phyloP scores from a whole-genome alignment of 1,284 basidiomycete genomes.

The Marasmius sp. region DNA sequence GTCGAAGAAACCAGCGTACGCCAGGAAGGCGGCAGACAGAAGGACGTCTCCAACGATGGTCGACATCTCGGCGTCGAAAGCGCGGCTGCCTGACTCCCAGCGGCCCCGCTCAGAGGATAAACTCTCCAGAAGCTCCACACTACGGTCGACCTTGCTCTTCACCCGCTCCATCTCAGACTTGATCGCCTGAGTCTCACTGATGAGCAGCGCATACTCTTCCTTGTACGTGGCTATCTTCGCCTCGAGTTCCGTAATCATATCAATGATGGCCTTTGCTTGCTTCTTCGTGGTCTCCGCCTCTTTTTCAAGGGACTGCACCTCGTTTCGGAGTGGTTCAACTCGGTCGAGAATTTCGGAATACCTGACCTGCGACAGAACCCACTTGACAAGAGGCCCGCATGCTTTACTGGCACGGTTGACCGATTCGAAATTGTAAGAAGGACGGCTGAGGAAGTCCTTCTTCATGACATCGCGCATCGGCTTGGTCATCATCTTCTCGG shows the following conservation, averaged over 20 bases:
- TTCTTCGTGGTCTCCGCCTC: slow-evolving; percentile 93
- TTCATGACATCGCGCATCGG: slow-evolving; percentile 90
- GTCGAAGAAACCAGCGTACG: slow-evolving; percentile 98
- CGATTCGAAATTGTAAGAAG: slow-evolving; percentile 93
- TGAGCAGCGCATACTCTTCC: slow-evolving; percentile 95
- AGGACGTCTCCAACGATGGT: slow-evolving; percentile 98
- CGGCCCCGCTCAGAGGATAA: slow-evolving; percentile 93
- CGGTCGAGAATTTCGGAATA: slow-evolving; percentile 99
- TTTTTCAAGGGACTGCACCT: slow-evolving; percentile 90
- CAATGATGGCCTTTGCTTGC: slow-evolving; percentile 86
- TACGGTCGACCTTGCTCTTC: slow-evolving; percentile 94
- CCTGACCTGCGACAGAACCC: slow-evolving; percentile 96
- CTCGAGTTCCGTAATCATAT: slow-evolving; percentile 93
- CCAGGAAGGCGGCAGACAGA: slow-evolving; percentile 94
- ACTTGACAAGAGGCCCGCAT: slow-evolving; percentile 97
- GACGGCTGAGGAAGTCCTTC: slow-evolving; percentile 88
- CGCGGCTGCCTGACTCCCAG: slow-evolving; percentile 95
- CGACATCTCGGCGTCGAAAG: slow-evolving; percentile 98
- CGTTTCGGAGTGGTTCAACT: slow-evolving; percentile 94
- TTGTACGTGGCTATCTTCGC: slow-evolving; percentile 93
- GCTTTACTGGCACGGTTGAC: slow-evolving; percentile 97
- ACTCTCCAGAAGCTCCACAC: slow-evolving; percentile 93
- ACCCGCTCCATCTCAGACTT: slow-evolving; percentile 98
- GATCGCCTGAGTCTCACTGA: slow-evolving; percentile 97
- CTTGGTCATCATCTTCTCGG: slow-evolving; percentile 88